Percentiles rank a stretch among this genome's conserved stretches.
Evolutionary conservation across 208 protist species (phyloP).

Genomic region (Crithidia mellificae): DNA sequence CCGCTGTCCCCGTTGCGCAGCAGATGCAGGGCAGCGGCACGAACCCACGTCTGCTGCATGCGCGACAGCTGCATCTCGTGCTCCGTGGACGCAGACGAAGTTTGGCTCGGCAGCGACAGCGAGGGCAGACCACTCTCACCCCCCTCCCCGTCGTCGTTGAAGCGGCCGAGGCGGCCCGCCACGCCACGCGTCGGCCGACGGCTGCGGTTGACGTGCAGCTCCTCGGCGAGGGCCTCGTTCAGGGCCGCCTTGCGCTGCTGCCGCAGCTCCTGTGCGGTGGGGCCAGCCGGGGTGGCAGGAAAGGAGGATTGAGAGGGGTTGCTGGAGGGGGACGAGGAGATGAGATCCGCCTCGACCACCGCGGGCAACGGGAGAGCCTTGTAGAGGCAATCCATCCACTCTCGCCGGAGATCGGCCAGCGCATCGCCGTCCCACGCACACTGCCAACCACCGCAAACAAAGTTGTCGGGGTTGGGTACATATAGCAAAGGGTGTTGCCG

Average conservation of each 20-base stretch:
- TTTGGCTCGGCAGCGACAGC: constrained; percentile 8
- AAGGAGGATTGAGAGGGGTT: constrained; percentile 12
- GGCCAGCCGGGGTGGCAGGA: neutral
- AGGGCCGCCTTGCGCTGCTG: constrained; percentile 32
- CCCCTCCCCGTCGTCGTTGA: constrained; percentile 1
- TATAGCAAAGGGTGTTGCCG: constrained; percentile 31
- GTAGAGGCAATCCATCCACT: constrained; percentile 59
- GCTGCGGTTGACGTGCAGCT: constrained; percentile 54
- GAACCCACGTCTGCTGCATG: constrained; percentile 44
- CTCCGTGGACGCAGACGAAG: neutral
- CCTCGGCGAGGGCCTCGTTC: constrained; percentile 57
- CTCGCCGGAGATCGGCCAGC: constrained; percentile 48
- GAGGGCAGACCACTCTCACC: constrained; percentile 3
- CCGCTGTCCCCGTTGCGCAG: constrained; percentile 25
- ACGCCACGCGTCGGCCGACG: constrained; percentile 23
- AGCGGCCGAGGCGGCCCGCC: neutral
- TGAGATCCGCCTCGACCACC: constrained; percentile 5
- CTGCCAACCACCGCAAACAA: constrained; percentile 61
- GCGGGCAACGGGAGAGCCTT: constrained; percentile 17
- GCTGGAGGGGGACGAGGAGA: constrained; percentile 2
- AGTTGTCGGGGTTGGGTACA: constrained; percentile 72
- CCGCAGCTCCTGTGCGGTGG: constrained; percentile 1
- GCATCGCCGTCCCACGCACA: constrained; percentile 57
- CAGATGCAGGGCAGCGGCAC: constrained; percentile 37
- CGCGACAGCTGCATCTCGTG: constrained; percentile 18